A percentile compares a stretch with the other conserved stretches of the same genome.
Conservation (phyloP, 1,284 basidiomycete genomes). For the Leccinum olivaceoglutinosum region DNA sequence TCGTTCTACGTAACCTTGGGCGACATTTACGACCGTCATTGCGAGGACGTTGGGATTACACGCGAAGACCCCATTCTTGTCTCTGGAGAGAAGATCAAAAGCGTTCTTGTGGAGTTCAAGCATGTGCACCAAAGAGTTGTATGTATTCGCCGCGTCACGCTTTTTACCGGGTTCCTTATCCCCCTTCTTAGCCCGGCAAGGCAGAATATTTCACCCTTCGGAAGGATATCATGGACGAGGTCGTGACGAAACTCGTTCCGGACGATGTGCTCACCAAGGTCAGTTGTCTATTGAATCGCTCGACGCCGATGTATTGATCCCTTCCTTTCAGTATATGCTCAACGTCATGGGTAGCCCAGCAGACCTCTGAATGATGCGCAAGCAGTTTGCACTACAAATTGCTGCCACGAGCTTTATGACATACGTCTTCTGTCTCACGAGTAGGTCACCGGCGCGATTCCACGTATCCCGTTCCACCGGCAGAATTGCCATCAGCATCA, state of each 20-base stretch:
- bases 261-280: conserved; percentile 86
- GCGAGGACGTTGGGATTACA: conserved; percentile 70
- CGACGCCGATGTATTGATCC: conserved; percentile 4
- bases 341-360: conserved; percentile 80
- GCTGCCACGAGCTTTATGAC: conserved; percentile 92
- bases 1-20: conserved; percentile 87
- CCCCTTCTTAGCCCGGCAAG: conserved; percentile 46
- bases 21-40: conserved; percentile 93
- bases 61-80: conserved; percentile 87
- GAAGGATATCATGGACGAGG: conserved; percentile 90
- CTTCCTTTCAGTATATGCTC: conserved; percentile 74
- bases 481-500: conserved; percentile 70
- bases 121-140: conserved; percentile 48
- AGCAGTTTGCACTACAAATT: conserved; percentile 91
- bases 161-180: conserved; percentile 5
- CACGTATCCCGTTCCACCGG: conserved; percentile 88
- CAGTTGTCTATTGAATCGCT: conserved; percentile 26
- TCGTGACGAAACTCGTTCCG: conserved; percentile 85
- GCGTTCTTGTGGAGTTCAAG: conserved; percentile 59
- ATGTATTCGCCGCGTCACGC: conserved; percentile 16
- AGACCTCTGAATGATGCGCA: conserved; percentile 95
- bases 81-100: conserved; percentile 78
- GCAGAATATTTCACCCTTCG: conserved; percentile 72
- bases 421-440: conserved; percentile 82
- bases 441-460: conserved; percentile 83